Evolutionary conservation across 805 yeast genomes (phyloP).

Genomic region (Saturnispora mendoncae): DNA sequence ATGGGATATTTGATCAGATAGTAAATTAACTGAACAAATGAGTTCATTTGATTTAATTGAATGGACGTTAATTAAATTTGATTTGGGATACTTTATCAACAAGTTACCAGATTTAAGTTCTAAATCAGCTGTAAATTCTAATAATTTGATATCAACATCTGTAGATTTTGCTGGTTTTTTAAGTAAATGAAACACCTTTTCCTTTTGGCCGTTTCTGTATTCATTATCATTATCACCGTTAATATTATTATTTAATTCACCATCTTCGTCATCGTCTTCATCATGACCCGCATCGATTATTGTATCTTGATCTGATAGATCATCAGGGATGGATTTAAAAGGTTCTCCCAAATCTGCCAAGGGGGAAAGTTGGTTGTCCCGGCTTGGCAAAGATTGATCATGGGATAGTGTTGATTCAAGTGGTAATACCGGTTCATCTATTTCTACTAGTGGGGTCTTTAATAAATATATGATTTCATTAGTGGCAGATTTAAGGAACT

Average conservation of each 20-base stretch:
- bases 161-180: background rate
- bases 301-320: constrained; percentile 17
- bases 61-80: constrained; percentile 18
- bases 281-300: constrained; percentile 16
- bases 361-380: too few species aligned
- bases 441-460: constrained; percentile 28
- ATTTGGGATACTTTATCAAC: constrained; percentile 17
- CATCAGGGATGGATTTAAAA: constrained; percentile 4
- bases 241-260: background rate
- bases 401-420: constrained; percentile 3
- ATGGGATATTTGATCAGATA: constrained; percentile 12
- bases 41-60: constrained; percentile 6
- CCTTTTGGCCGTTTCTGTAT: too few species aligned
- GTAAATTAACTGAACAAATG: constrained; percentile 6
- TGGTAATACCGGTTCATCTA: constrained; percentile 24
- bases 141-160: background rate
- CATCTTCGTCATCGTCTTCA: constrained; percentile 5
- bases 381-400: background rate
- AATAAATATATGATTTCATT: constrained; percentile 30
- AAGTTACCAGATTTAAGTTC: constrained; percentile 13
- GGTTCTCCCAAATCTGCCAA: constrained; percentile 3
- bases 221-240: background rate
- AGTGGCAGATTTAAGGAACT: constrained; percentile 29
- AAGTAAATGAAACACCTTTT: too few species aligned
- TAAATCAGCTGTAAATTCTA: constrained; percentile 7